Conservation (phyloP, 805 yeast species). For the Vanderwaltozyma polyspora region DNA sequence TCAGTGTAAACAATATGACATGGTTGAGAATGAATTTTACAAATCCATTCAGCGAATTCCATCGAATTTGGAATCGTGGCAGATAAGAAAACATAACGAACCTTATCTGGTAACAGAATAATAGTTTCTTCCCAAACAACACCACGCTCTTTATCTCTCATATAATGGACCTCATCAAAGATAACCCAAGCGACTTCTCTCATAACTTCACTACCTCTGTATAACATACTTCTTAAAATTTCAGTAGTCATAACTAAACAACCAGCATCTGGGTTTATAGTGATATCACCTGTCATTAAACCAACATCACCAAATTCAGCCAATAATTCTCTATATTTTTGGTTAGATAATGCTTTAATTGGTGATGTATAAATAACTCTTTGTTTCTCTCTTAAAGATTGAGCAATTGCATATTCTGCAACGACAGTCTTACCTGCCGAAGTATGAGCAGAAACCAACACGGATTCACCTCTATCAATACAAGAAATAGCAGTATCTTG, state of each 20-base stretch:
- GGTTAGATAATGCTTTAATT: constrained; percentile 88
- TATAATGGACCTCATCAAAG: constrained; percentile 96
- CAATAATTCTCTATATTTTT: constrained; percentile 80
- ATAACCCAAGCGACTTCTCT: constrained; percentile 98
- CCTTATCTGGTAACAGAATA: constrained; percentile 89
- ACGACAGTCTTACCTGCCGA: constrained; percentile 97
- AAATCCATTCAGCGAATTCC: constrained; percentile 98
- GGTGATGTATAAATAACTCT: constrained; percentile 94
- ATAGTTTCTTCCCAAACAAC: constrained; percentile 99
- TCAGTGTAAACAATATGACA: constrained; percentile 98
- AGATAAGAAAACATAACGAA: constrained; percentile 82
- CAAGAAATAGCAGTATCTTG: constrained; percentile 95
- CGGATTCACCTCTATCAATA: constrained; percentile 89
- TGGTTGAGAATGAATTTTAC: constrained; percentile 88
- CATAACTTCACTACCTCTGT: constrained; percentile 95
- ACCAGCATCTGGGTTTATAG: constrained; percentile 96
- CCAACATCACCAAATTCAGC: constrained; percentile 97
- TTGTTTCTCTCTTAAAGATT: constrained; percentile 81
- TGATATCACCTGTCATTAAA: constrained; percentile 97
- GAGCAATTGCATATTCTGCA: constrained; percentile 95
- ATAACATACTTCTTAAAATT: constrained; percentile 90
- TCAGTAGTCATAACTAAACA: constrained; percentile 99
- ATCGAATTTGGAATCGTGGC: constrained; percentile 97
- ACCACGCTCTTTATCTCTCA: constrained; percentile 96
- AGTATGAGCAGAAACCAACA: constrained; percentile 92